phyloP scores from a whole-genome alignment of 2,329 filamentous ascomycete genomes.

The Pezicula radicicola region DNA sequence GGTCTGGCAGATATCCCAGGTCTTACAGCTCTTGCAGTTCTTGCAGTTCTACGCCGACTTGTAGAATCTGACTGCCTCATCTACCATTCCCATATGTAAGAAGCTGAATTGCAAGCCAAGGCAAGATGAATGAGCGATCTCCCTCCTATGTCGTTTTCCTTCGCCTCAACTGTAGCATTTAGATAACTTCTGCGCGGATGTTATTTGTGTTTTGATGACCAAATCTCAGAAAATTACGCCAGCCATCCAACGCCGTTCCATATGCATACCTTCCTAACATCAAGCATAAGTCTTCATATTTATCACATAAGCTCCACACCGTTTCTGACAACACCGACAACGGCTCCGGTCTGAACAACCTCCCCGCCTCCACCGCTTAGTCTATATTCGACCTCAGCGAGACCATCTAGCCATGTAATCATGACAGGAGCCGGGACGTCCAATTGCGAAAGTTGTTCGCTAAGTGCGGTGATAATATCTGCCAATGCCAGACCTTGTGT shows the following conservation, averaged over 20 bases:
- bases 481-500: slow-evolving; percentile 85
- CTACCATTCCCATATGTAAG: too few species aligned
- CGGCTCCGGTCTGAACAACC: slow-evolving; percentile 83
- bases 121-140: too few species aligned
- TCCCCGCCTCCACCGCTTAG: slow-evolving; percentile 86
- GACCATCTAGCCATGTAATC: slow-evolving; percentile 85
- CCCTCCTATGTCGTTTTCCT: too few species aligned
- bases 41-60: too few species aligned
- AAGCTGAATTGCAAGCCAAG: too few species aligned
- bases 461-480: slow-evolving; percentile 85
- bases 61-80: too few species aligned
- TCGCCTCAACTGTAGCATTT: too few species aligned
- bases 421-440: slow-evolving; percentile 85
- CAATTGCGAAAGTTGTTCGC: slow-evolving; percentile 77
- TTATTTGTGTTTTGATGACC: too few species aligned
- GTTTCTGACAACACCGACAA: slow-evolving; percentile 83
- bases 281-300: slow-evolving; percentile 11
- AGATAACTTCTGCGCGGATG: too few species aligned
- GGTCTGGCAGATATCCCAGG: too few species aligned
- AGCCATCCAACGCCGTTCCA: not conserved
- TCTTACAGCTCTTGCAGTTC: too few species aligned
- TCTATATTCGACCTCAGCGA: slow-evolving; percentile 91
- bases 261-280: not conserved
- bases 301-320: slow-evolving; percentile 72
- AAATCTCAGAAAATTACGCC: too few species aligned